A percentile compares a stretch with the other conserved stretches of the same genome.
Evolutionary conservation across 225 moss, liverwort and hornwort species (phyloP).

Genomic region (Pseudoscleropodium purum): DNA sequence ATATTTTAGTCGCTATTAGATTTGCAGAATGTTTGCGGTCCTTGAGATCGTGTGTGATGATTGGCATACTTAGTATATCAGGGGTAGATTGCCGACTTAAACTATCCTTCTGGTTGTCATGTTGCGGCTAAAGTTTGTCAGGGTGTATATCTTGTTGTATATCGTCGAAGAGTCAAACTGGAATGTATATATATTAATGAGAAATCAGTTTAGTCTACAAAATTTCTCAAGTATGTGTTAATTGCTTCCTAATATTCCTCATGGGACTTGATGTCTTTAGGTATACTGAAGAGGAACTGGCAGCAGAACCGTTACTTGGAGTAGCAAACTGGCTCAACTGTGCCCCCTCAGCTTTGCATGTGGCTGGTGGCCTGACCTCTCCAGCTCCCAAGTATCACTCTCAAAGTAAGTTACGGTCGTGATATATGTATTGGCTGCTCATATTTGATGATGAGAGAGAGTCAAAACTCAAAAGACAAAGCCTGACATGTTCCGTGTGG

Average conservation of each 20-base stretch:
- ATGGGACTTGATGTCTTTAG: not conserved
- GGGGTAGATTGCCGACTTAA: not conserved
- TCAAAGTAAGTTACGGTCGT: not conserved
- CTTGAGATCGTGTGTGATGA: not conserved
- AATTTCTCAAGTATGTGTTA: not conserved
- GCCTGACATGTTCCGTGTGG: not conserved
- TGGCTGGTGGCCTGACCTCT: not conserved
- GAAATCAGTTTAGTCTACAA: not conserved
- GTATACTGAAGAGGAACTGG: constrained; percentile 26
- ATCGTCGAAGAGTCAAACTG: not conserved
- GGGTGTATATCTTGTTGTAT: not conserved
- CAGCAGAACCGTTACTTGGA: constrained; percentile 31
- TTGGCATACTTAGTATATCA: not conserved
- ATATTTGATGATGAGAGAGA: not conserved
- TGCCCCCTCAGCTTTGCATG: constrained; percentile 7
- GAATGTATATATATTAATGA: not conserved
- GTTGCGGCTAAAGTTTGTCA: not conserved
- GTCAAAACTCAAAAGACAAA: not conserved
- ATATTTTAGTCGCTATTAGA: not conserved
- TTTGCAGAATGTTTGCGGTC: not conserved
- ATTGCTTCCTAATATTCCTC: not conserved
- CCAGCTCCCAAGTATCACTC: constrained; percentile 17
- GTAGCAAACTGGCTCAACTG: constrained; percentile 32
- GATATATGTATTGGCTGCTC: not conserved
- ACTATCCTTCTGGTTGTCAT: not conserved